phyloP scores from a whole-genome alignment of 768 basidiomycete genomes.

The Dioszegia crocea region DNA sequence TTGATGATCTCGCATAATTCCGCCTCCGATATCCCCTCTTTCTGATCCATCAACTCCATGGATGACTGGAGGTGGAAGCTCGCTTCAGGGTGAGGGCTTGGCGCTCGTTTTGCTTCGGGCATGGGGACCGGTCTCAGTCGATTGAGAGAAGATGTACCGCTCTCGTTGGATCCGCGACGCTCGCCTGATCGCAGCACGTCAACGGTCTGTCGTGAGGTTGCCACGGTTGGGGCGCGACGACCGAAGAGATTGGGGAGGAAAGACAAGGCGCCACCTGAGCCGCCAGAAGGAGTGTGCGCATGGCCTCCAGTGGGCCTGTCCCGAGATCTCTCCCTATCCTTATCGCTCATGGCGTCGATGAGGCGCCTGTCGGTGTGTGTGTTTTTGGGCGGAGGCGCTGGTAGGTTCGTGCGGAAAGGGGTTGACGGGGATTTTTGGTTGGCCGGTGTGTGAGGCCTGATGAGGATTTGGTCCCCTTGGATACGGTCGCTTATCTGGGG shows the following conservation, averaged over 20 bases:
- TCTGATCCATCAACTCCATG: slow-evolving; percentile 15
- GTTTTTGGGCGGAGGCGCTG: background rate
- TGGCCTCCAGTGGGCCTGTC: slow-evolving; percentile 15
- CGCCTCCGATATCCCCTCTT: slow-evolving; percentile 12
- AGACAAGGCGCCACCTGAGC: slow-evolving; percentile 16
- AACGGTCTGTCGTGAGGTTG: slow-evolving; percentile 7
- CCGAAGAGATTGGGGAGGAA: slow-evolving; percentile 20
- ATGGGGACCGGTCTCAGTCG: background rate
- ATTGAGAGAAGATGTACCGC: slow-evolving; percentile 1
- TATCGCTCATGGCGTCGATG: slow-evolving; percentile 15
- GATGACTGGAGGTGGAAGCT: slow-evolving; percentile 19
- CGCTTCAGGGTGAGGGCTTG: background rate
- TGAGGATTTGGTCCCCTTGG: background rate
- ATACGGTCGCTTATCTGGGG: background rate
- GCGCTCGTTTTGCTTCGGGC: background rate
- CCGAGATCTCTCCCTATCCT: slow-evolving; percentile 14
- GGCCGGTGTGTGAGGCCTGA: too few species aligned
- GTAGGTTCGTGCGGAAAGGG: background rate
- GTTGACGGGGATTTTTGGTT: background rate
- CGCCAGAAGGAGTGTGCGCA: slow-evolving; percentile 10
- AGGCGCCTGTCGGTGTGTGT: background rate
- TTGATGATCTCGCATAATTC: slow-evolving; percentile 34
- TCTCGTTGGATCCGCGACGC: background rate
- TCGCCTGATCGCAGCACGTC: slow-evolving; percentile 10
- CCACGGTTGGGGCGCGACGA: slow-evolving; percentile 5